phyloP scores from a whole-genome alignment of 208 protist species.

The Leishmania tropica region DNA sequence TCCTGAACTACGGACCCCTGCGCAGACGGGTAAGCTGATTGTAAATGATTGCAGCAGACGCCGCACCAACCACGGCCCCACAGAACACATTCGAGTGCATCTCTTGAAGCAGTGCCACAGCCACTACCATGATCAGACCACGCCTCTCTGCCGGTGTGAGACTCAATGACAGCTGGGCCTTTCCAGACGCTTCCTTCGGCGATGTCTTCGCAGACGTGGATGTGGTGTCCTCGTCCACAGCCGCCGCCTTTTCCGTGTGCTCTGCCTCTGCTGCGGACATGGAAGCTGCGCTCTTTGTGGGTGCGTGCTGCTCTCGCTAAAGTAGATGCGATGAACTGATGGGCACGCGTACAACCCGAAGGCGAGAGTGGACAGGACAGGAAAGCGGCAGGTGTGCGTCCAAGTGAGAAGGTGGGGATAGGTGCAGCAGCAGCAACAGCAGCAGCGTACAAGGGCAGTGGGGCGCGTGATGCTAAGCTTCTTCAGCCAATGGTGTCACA shows the following conservation, averaged over 20 bases:
- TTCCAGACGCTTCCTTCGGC: not conserved
- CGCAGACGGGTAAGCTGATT: not conserved
- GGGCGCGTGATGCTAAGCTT: not conserved
- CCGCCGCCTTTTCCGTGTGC: not conserved
- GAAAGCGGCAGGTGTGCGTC: not conserved
- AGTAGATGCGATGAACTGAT: not conserved
- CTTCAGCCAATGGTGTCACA: not conserved
- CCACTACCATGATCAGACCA: conserved; percentile 31
- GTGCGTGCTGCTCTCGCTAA: not conserved
- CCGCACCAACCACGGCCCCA: conserved; percentile 14
- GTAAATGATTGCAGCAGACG: conserved; percentile 14
- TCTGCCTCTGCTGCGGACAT: not conserved
- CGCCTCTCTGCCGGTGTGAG: conserved; percentile 29
- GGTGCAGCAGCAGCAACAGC: not conserved
- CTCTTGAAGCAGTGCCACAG: conserved; percentile 48
- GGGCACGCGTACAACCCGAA: not conserved
- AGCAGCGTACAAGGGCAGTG: not conserved
- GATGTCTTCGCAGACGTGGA: not conserved
- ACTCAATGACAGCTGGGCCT: not conserved
- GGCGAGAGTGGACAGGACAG: not conserved
- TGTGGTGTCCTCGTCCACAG: not conserved
- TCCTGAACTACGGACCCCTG: not conserved
- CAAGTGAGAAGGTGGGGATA: not conserved
- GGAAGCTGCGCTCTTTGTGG: not conserved
- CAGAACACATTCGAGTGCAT: conserved; percentile 30